Percentiles rank a stretch among this genome's conserved stretches.
Evolutionary conservation across 2,329 filamentous ascomycete species (phyloP).

Genomic region (Aspergillus sp.): DNA sequence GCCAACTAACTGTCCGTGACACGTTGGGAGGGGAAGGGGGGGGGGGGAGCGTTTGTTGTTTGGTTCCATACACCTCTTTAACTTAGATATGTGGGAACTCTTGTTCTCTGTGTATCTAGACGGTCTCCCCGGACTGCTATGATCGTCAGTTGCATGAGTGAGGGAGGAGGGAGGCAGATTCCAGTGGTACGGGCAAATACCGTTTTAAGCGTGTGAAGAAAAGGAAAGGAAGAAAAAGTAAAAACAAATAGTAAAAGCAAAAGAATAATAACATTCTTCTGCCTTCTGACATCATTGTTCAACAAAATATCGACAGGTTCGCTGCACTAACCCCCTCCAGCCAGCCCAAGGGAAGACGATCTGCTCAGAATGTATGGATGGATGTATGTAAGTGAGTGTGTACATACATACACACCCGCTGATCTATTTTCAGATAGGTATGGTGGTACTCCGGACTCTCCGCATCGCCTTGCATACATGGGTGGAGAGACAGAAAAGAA

Average conservation of each 20-base stretch:
- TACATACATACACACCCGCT: not conserved
- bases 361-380: not conserved
- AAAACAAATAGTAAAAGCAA: not conserved
- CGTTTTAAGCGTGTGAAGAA: not conserved
- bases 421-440: not conserved
- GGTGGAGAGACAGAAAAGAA: not conserved
- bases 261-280: not conserved
- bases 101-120: no score
- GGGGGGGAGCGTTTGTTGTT: no score
- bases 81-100: no score
- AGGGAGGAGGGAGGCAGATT: not conserved
- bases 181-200: not conserved
- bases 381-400: not conserved
- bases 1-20: no score
- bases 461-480: conserved; percentile 4
- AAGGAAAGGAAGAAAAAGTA: not conserved
- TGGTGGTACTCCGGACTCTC: conserved; percentile 4
- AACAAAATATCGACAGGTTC: not conserved
- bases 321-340: no score
- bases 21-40: no score
- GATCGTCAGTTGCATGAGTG: no score
- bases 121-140: no score
- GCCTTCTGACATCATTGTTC: not conserved
- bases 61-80: no score
- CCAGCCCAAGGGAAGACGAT: not conserved